phyloP scores from a whole-genome alignment of 345 rosid genomes.

The Abelmoschus esculentus region DNA sequence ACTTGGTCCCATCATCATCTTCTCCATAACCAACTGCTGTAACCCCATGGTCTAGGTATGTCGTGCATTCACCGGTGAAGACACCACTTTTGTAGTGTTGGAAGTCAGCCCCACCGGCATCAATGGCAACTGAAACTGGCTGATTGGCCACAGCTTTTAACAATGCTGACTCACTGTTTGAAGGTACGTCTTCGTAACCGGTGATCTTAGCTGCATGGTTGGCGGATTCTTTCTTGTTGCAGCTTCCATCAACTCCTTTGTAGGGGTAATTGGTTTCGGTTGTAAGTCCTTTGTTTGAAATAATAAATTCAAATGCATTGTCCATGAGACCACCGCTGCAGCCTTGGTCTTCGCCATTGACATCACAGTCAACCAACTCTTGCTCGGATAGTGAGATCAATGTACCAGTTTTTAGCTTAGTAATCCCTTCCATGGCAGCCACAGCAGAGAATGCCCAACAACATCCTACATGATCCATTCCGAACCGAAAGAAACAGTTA shows the following conservation, averaged over 20 bases:
- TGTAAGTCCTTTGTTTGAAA: slow-evolving; percentile 10
- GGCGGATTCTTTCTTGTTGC: slow-evolving; percentile 1
- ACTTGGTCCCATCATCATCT: slow-evolving; percentile 2
- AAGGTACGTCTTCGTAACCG: slow-evolving; percentile 11
- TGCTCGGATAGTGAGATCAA: slow-evolving; percentile 8
- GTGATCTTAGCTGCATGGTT: slow-evolving; percentile 4
- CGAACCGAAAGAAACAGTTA: neutral
- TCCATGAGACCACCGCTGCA: slow-evolving; percentile 16
- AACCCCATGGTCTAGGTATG: slow-evolving; percentile 9
- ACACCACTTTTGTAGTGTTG: slow-evolving; percentile 5
- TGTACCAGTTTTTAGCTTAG: neutral
- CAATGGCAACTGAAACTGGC: slow-evolving; percentile 10
- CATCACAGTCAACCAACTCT: slow-evolving; percentile 18
- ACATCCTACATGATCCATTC: slow-evolving; percentile 1
- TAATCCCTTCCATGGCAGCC: slow-evolving; percentile 16
- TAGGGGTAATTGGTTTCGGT: slow-evolving; percentile 13
- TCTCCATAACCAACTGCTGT: slow-evolving; percentile 11
- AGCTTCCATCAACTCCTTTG: slow-evolving; percentile 7
- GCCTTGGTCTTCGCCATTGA: slow-evolving; percentile 9
- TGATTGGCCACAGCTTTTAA: slow-evolving; percentile 12
- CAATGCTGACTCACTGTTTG: slow-evolving; percentile 8
- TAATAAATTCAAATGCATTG: slow-evolving; percentile 11
- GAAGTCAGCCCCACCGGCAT: slow-evolving; percentile 3
- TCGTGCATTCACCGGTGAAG: slow-evolving; percentile 3
- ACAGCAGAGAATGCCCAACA: neutral